Evolutionary conservation across 2,329 filamentous ascomycete genomes (phyloP), one percentile per base, ranked within the genome.

Genomic region (Epichloe sp.): DNA sequence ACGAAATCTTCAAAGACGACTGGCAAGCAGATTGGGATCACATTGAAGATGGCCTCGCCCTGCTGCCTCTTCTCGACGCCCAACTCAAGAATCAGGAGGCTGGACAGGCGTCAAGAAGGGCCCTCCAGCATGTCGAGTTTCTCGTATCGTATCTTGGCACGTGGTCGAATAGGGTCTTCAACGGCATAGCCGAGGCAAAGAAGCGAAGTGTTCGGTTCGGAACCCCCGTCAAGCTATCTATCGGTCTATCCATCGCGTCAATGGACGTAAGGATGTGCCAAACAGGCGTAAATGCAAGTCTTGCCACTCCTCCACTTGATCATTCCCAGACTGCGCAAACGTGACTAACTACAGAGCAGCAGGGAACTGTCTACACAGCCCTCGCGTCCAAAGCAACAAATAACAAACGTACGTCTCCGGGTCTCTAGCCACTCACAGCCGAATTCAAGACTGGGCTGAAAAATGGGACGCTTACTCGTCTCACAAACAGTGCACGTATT

Each of bases 151-250:
- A 80, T 51, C 67, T 88, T 15, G 71, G 73, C 0, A 64, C 65
- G 3, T 80, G 82, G 59, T 79, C 82, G 10, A 73, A 73, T n/a
- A 66, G 66, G 7, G 74, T 88, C 2, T 86, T 88, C 59, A 66
- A 77, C 50, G 73, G 82, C 53, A 81, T 89, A 62, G 81, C 87
- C 55, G 78, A 84, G 65, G 78, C 83, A 6, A 78, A 88, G 66
- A 75, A 79, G 59, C 71, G 82, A 50, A 83, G 80, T 51, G 83
- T 89, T 11, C 70, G 82, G 5, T 83, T 88, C 58, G 83, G 83
- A 3, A 73, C 74, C 35, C 68, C 76, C 3, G 68, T 74, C 3
- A 70, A 65, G 48, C 58, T 82, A 5, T 65, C 68, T 2, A 53
- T 77, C 10, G 68, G 68, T 0, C 59, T 60, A 55, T 77, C 61